phyloP scores from a whole-genome alignment of 345 rosid genomes.

The Theobroma cacao region DNA sequence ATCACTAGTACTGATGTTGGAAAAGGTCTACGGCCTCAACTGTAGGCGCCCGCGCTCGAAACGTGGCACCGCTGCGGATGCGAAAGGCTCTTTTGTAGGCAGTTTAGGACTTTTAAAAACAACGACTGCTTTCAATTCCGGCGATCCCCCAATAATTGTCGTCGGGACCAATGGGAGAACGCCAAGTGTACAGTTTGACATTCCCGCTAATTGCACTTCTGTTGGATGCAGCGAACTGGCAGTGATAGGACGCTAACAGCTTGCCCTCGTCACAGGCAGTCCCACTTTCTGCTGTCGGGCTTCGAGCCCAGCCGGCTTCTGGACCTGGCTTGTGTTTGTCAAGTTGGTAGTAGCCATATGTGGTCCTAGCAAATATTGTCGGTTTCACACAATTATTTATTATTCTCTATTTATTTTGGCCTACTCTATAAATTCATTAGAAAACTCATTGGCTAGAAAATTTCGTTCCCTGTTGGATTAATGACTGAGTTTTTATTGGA shows the following conservation, averaged over 20 bases:
- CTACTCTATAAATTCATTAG: background rate
- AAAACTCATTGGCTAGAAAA: too few relatives aligned
- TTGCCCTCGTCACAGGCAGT: background rate
- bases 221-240: slow-evolving; percentile 16
- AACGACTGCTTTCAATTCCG: background rate
- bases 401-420: background rate
- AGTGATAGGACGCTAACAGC: background rate
- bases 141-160: background rate
- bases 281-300: background rate
- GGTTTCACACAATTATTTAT: too few relatives aligned
- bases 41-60: background rate
- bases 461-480: too few relatives aligned
- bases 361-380: slow-evolving; percentile 1
- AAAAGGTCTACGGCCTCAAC: background rate
- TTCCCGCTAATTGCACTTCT: background rate
- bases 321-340: background rate
- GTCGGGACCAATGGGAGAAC: background rate
- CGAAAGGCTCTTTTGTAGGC: background rate
- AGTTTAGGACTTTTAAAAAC: background rate
- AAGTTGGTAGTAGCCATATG: background rate
- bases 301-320: background rate
- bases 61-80: background rate
- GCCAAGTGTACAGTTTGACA: background rate
- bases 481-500: too few relatives aligned
- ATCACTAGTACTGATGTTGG: background rate